A percentile compares a stretch with the other conserved stretches of the same genome.
phyloP scores from a whole-genome alignment of 2,329 filamentous ascomycete species.

The Epichloe amarillans region DNA sequence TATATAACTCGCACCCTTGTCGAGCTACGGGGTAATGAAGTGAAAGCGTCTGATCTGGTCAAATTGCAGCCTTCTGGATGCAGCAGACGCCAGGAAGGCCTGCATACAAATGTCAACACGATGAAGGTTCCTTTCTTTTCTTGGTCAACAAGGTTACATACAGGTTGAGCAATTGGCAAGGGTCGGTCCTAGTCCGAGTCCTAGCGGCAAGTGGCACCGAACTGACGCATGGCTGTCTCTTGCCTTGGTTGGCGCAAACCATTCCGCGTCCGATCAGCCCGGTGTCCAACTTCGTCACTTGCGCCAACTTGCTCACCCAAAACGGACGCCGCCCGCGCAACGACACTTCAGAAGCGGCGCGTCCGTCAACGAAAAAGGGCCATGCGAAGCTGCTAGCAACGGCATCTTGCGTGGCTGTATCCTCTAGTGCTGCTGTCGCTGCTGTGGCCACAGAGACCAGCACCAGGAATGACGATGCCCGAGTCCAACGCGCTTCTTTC shows the following conservation, averaged over 20 bases:
- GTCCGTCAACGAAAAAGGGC: neutral
- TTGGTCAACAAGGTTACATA: no score
- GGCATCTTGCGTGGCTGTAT: neutral
- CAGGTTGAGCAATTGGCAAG: neutral
- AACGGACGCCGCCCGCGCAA: neutral
- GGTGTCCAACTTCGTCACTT: neutral
- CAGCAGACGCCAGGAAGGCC: no score
- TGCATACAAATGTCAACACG: no score
- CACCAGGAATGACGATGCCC: neutral
- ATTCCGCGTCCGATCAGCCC: neutral
- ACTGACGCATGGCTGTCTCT: neutral
- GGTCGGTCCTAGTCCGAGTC: neutral
- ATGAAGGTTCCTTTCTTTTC: no score
- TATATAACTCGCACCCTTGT: no score
- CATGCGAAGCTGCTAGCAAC: constrained; percentile 6
- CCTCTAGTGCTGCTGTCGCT: neutral
- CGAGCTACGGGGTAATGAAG: no score
- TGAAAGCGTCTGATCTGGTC: no score
- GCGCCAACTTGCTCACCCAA: neutral
- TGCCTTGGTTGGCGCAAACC: neutral
- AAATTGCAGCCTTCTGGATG: no score
- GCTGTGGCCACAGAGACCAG: neutral
- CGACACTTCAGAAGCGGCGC: neutral
- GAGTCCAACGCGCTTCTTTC: constrained; percentile 5
- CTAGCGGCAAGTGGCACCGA: neutral